Conservation (phyloP, 495 filamentous ascomycete species). For the Aspergillus haitiensis region DNA sequence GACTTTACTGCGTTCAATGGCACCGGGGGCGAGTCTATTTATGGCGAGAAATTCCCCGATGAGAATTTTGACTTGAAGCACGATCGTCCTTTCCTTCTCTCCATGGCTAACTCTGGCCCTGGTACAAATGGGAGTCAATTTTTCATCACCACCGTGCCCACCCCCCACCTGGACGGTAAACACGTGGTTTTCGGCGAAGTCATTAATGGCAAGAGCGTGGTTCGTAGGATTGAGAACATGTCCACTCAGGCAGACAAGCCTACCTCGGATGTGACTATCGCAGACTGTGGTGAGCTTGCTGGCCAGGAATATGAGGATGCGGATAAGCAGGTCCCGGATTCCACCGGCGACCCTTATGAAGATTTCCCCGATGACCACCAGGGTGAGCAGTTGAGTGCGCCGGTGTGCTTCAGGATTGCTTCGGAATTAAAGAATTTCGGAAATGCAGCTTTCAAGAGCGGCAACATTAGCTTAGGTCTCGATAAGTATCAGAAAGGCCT, state of each 20-base stretch:
- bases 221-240: slow-evolving; percentile 88
- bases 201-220: slow-evolving; percentile 83
- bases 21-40: slow-evolving; percentile 96
- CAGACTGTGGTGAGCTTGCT: slow-evolving; percentile 82
- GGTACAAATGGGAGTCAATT: slow-evolving; percentile 96
- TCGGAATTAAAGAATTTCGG: slow-evolving; percentile 88
- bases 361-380: slow-evolving; percentile 92
- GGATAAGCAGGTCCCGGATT: slow-evolving; percentile 65
- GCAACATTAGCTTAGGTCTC: slow-evolving; percentile 67
- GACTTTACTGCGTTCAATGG: slow-evolving; percentile 97
- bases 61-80: slow-evolving; percentile 96
- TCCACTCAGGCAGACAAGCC: slow-evolving; percentile 84
- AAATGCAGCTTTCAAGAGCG: slow-evolving; percentile 85
- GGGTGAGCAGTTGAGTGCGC: slow-evolving; percentile 60
- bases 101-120: slow-evolving; percentile 97
- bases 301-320: slow-evolving; percentile 64
- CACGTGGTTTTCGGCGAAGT: slow-evolving; percentile 69
- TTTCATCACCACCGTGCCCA: slow-evolving; percentile 93
- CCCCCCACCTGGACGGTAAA: slow-evolving; percentile 92
- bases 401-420: slow-evolving; percentile 63
- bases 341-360: slow-evolving; percentile 88
- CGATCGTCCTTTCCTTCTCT: slow-evolving; percentile 89
- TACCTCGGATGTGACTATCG: slow-evolving; percentile 65
- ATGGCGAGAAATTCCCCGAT: slow-evolving; percentile 96
- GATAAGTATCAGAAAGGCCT: slow-evolving; percentile 98